Evolutionary conservation across 345 rosid genomes (phyloP), one percentile per base, ranked within the genome.

Genomic region (Chamaenerion angustifolium): DNA sequence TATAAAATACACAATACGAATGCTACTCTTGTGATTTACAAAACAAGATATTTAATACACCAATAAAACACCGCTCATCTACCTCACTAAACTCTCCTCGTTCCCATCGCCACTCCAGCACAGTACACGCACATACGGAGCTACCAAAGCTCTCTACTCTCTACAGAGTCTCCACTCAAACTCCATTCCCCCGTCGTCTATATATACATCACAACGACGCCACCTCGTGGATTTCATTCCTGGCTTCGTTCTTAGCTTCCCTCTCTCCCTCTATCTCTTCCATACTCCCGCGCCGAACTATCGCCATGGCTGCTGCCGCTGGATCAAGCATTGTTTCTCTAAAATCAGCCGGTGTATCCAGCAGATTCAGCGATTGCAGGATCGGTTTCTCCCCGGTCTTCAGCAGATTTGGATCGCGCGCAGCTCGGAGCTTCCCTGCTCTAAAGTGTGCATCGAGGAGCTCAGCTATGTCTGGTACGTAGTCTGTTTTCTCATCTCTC

Each of bases 391-490:
- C 79, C 68, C 75, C 82, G 53, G 41, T 67, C 48, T 8, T 65
- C 42, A 25, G 57, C 35, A 62, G 64, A 51, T 16, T 27, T 18
- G 59, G 68, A 47, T 60, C 61, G 55, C 49, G 50, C 57, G 71
- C 62, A 51, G 60, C 71, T 56, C 61, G 54, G 58, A 67, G 65
- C 54, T 49, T 70, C 60, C 51, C 68, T 41, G 63, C 62, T 19
- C 71, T 83, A 13, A 80, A 65, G 21, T 60, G 64, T 54, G 61
- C 67, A 66, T 65, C 80, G 40, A 71, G 56, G 44, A 61, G 68
- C 54, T 63, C 77, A 7, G 4, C 80, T 56, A 52, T 83, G 19
- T 66, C 81, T 43, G 92, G 97, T 89, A 71, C 27, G 10, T 43
- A 16, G 23, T 16, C 41, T 8, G 15, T 49, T 10, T 9, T 14